Conservation (phyloP, 2,329 filamentous ascomycete species). For the Talaromyces sp. region DNA sequence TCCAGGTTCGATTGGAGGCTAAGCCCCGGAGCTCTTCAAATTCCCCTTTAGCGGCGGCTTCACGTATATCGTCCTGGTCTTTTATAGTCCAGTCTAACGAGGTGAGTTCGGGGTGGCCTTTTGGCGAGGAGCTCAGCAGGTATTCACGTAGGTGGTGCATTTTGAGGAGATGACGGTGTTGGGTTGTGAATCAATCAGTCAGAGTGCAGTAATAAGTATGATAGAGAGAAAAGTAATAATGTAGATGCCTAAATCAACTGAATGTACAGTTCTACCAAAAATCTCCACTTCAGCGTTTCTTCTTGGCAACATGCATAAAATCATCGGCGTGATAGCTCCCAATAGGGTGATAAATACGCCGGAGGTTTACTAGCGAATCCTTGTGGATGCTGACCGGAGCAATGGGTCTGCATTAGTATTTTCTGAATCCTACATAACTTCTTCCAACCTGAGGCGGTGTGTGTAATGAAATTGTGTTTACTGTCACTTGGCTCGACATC, state of each 20-base stretch:
- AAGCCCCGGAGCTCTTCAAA: background rate
- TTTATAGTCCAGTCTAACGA: background rate
- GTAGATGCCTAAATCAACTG: too few species aligned
- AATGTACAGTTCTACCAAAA: too few species aligned
- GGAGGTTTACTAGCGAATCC: too few species aligned
- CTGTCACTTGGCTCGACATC: background rate
- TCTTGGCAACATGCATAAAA: too few species aligned
- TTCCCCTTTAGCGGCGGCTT: background rate
- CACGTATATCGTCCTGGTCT: background rate
- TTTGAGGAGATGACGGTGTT: background rate
- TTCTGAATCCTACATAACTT: background rate
- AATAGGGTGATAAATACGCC: too few species aligned
- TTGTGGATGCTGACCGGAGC: too few species aligned
- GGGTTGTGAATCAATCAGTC: background rate
- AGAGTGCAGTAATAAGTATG: background rate
- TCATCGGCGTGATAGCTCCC: too few species aligned
- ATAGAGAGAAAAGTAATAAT: background rate
- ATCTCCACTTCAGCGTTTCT: too few species aligned
- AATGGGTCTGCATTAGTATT: too few species aligned
- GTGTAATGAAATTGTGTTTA: background rate
- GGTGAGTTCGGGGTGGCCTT: background rate
- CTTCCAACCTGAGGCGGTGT: background rate
- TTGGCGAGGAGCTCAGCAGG: background rate
- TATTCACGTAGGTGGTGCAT: background rate
- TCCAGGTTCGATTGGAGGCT: background rate